Percentiles rank a stretch among this genome's conserved stretches.
Evolutionary conservation across 1,139 yeast species (phyloP).

Genomic region (Candida anutae): DNA sequence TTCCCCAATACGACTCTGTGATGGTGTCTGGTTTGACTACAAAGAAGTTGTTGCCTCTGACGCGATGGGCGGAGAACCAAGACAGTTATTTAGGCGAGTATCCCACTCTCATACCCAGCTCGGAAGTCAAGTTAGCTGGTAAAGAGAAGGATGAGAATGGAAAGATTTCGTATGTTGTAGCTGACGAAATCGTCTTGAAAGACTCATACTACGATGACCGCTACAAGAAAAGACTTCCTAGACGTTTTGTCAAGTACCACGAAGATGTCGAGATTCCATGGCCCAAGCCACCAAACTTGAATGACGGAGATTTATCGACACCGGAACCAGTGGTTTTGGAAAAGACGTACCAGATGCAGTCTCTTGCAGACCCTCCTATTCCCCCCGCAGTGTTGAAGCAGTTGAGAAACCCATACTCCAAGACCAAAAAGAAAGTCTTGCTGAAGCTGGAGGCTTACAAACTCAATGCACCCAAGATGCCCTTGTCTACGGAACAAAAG

Average conservation of each 20-base stretch:
- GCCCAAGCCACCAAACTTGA: conserved; percentile 71
- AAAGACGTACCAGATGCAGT: conserved; percentile 68
- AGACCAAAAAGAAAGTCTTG: conserved; percentile 49
- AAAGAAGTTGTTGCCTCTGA: conserved; percentile 47
- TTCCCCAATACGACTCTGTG: conserved; percentile 25
- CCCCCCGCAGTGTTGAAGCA: conserved; percentile 62
- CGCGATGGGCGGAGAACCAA: conserved; percentile 69
- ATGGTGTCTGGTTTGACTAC: conserved; percentile 28
- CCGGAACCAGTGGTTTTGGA: conserved; percentile 53
- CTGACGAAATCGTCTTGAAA: conserved; percentile 60
- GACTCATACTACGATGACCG: conserved; percentile 70
- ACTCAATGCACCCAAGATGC: conserved; percentile 71
- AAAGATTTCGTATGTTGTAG: conserved; percentile 58
- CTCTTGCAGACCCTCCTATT: conserved; percentile 58
- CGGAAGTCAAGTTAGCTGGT: conserved; percentile 57
- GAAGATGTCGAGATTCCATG: conserved; percentile 72
- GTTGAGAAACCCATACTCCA: conserved; percentile 65
- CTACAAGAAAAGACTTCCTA: conserved; percentile 68
- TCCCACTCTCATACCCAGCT: conserved; percentile 47
- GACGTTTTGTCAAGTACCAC: conserved; percentile 66
- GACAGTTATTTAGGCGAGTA: conserved; percentile 62
- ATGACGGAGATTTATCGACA: conserved; percentile 56
- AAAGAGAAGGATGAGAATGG: conserved; percentile 58
- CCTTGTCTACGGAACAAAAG: conserved; percentile 56
- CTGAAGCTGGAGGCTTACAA: conserved; percentile 55